These are phyloP conservation scores for Pleurotus citrinopileatus DNA, from an alignment of 768 basidiomycete genomes.

Conservation along the genomic window DNA sequence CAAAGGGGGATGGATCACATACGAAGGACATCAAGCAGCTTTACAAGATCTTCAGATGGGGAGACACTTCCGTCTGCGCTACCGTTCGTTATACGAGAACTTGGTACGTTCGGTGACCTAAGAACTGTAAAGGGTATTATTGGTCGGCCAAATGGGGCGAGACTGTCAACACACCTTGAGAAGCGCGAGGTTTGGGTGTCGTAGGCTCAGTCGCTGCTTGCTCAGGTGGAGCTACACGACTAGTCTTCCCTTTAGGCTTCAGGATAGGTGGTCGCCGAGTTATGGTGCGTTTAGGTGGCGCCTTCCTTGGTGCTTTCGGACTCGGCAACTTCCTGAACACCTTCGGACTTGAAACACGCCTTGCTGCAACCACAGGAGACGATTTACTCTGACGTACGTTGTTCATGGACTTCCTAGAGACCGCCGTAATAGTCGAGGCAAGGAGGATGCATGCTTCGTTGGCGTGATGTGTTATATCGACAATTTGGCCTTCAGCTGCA, in stretches of 20 bases:
- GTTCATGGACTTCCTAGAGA: not conserved
- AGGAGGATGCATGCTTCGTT: conserved; percentile 53
- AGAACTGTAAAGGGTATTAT: no score
- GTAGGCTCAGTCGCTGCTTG: not conserved
- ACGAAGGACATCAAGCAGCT: conserved; percentile 54
- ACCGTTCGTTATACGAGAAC: not conserved
- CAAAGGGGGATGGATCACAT: conserved; percentile 20
- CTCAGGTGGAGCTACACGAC: not conserved
- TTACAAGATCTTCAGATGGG: conserved; percentile 33
- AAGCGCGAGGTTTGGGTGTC: no score
- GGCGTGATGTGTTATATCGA: conserved; percentile 46
- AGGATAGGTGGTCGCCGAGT: conserved; percentile 39
- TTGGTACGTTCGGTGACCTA: no score
- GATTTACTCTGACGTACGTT: not conserved
- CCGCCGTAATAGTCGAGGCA: conserved; percentile 27
- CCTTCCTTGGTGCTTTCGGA: conserved; percentile 15
- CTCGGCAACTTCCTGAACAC: conserved; percentile 21
- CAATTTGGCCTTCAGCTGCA: conserved; percentile 38
- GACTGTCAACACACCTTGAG: no score
- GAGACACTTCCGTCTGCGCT: conserved; percentile 26
- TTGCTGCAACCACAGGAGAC: conserved; percentile 20
- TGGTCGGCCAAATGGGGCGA: no score
- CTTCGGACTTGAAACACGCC: conserved; percentile 22
- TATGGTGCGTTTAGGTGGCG: conserved; percentile 13
- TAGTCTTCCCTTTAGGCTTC: conserved; percentile 27